phyloP scores from a whole-genome alignment of 768 basidiomycete species.

The Gloeopeniophorella convolvens region DNA sequence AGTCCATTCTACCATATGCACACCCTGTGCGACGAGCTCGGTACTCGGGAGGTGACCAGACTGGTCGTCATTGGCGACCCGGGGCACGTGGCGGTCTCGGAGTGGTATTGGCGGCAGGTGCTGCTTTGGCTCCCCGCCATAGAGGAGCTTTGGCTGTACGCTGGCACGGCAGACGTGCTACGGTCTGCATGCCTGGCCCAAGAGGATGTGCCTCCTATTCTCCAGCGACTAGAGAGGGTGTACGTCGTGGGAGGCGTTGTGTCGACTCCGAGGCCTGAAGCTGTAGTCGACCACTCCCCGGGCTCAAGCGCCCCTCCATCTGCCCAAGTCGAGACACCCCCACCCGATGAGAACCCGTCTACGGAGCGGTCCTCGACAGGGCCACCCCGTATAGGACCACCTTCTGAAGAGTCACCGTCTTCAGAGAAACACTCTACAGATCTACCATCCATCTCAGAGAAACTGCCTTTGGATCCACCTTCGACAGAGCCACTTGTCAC shows the following conservation, averaged over 20 bases:
- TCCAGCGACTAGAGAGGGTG: conserved; percentile 3
- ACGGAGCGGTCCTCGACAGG: too few relatives aligned
- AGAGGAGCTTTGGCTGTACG: conserved; percentile 5
- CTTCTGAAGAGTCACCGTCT: too few relatives aligned
- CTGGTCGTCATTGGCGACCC: conserved; percentile 1
- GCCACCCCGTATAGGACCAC: too few relatives aligned
- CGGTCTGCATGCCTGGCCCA: not conserved
- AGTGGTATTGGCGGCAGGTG: conserved; percentile 7
- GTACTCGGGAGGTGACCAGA: not conserved
- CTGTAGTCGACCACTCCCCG: too few relatives aligned
- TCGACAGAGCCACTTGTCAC: not conserved
- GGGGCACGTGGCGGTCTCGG: not conserved
- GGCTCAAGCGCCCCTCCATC: too few relatives aligned
- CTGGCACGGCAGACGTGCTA: conserved; percentile 4
- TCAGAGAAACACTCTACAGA: too few relatives aligned
- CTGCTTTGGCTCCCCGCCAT: not conserved
- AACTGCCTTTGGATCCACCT: not conserved
- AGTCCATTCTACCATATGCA: conserved; percentile 8
- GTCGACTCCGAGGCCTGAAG: not conserved
- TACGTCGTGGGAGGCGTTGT: conserved; percentile 4
- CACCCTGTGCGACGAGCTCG: conserved; percentile 5
- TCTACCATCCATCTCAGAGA: too few relatives aligned
- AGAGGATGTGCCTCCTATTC: not conserved
- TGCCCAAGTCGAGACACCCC: too few relatives aligned
- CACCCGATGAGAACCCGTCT: too few relatives aligned